These are phyloP conservation scores for Hemisphaericaspora lyxosophila DNA, from an alignment of 1,139 yeast genomes.

Conservation along the genomic window DNA sequence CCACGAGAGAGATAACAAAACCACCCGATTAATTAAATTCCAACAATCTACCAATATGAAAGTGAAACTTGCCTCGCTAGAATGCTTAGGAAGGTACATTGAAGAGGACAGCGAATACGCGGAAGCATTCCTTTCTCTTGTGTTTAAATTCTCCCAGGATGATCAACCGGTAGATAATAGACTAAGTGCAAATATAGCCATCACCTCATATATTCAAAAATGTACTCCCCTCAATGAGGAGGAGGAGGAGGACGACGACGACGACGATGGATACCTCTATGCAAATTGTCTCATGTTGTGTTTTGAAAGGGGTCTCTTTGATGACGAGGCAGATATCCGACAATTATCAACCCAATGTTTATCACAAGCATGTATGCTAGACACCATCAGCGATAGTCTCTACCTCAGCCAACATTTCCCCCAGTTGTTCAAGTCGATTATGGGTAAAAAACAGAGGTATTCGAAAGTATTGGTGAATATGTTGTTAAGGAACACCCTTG, in stretches of 20 bases:
- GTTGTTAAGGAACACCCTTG: constrained; percentile 10
- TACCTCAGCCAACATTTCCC: constrained; percentile 10
- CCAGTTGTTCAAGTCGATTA: constrained; percentile 1
- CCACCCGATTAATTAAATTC: neutral
- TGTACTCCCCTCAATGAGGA: too few species aligned
- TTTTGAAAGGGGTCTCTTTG: constrained; percentile 29
- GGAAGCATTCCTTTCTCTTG: neutral
- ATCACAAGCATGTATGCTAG: constrained; percentile 20
- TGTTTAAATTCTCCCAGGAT: neutral
- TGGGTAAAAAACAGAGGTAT: constrained; percentile 4
- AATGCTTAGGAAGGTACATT: constrained; percentile 34
- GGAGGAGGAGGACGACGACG: too few species aligned
- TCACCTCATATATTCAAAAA: constrained; percentile 6
- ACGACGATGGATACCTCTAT: constrained; percentile 6
- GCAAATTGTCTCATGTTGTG: constrained; percentile 8
- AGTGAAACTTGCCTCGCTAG: constrained; percentile 46
- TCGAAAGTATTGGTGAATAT: constrained; percentile 3
- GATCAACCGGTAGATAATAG: constrained; percentile 10
- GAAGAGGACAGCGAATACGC: constrained; percentile 2
- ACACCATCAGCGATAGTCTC: constrained; percentile 10
- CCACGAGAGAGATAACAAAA: too few species aligned
- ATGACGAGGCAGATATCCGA: constrained; percentile 60
- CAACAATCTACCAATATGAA: constrained; percentile 35
- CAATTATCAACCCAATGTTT: constrained; percentile 33
- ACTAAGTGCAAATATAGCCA: constrained; percentile 8